These are phyloP conservation scores for Pythium plurisporium DNA, from an alignment of 352 stramenopile genomes.

Conservation along the genomic window DNA sequence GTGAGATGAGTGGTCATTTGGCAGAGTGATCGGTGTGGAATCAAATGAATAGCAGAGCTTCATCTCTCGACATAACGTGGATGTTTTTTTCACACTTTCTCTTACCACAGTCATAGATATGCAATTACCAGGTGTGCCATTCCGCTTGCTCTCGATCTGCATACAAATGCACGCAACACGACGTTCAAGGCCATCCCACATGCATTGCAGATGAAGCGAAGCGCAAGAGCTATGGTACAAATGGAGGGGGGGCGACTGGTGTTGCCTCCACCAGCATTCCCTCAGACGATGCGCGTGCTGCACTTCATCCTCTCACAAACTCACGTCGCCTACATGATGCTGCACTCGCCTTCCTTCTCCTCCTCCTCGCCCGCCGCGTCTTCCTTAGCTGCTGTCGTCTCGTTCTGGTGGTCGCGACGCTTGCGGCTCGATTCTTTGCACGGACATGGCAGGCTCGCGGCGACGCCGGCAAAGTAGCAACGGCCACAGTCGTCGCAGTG, in stretches of 20 bases:
- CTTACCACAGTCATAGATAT: too few relatives aligned
- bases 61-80: too few relatives aligned
- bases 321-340: conserved; percentile 63
- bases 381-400: not conserved
- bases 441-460: conserved; percentile 67
- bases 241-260: not conserved
- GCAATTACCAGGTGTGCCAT: too few relatives aligned
- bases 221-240: conserved; percentile 2
- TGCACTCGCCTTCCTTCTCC: conserved; percentile 73
- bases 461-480: conserved; percentile 85
- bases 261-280: not conserved
- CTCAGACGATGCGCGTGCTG: too few relatives aligned
- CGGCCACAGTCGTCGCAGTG: conserved; percentile 78
- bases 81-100: too few relatives aligned
- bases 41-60: too few relatives aligned
- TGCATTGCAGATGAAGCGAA: not conserved
- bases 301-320: too few relatives aligned
- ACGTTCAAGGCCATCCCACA: not conserved
- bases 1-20: too few relatives aligned
- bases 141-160: too few relatives aligned
- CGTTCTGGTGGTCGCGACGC: conserved; percentile 16
- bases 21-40: too few relatives aligned
- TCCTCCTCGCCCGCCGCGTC: conserved; percentile 32
- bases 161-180: not conserved
- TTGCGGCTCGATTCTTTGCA: conserved; percentile 71